Percentiles rank a stretch among this genome's conserved stretches.
phyloP scores from a whole-genome alignment of 495 filamentous ascomycete genomes.

The Lasiosphaeriaceae sp. region DNA sequence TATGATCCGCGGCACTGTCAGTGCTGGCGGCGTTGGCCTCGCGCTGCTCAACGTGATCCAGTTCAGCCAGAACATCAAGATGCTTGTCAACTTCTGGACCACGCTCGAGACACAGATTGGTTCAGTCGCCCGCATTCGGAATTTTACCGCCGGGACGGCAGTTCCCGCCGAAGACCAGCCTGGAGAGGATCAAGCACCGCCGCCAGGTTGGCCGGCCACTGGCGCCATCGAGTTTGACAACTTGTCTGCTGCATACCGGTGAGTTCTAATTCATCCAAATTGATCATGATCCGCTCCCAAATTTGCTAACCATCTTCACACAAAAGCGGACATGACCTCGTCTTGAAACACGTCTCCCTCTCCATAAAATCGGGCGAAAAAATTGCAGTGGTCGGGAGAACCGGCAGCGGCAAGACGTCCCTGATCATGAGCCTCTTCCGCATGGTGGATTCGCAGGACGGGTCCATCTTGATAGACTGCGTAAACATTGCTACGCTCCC shows the following conservation, averaged over 20 bases:
- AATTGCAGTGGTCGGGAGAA: conserved; percentile 31
- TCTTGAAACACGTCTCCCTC: conserved; percentile 31
- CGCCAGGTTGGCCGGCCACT: conserved; percentile 32
- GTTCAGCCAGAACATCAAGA: conserved; percentile 31
- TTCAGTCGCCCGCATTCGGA: conserved; percentile 44
- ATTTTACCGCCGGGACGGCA: conserved; percentile 36
- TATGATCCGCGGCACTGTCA: conserved; percentile 25
- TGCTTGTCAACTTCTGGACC: conserved; percentile 43
- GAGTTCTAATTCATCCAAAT: neutral
- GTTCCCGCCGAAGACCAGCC: conserved; percentile 28
- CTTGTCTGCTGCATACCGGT: conserved; percentile 34
- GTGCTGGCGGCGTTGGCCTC: conserved; percentile 28
- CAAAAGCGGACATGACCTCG: conserved; percentile 17
- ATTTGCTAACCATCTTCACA: neutral
- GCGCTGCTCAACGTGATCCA: conserved; percentile 30
- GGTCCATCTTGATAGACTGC: conserved; percentile 34
- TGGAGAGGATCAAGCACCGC: conserved; percentile 18
- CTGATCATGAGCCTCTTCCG: conserved; percentile 35
- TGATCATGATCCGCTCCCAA: neutral
- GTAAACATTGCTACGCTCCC: conserved; percentile 33
- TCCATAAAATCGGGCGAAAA: conserved; percentile 37
- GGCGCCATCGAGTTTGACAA: conserved; percentile 34
- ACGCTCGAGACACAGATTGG: conserved; percentile 52
- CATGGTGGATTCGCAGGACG: conserved; percentile 27
- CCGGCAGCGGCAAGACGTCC: conserved; percentile 40